Base-by-base conservation (phyloP, 495 filamentous ascomycete genomes). In the Pyrenula massariospora region DNA sequence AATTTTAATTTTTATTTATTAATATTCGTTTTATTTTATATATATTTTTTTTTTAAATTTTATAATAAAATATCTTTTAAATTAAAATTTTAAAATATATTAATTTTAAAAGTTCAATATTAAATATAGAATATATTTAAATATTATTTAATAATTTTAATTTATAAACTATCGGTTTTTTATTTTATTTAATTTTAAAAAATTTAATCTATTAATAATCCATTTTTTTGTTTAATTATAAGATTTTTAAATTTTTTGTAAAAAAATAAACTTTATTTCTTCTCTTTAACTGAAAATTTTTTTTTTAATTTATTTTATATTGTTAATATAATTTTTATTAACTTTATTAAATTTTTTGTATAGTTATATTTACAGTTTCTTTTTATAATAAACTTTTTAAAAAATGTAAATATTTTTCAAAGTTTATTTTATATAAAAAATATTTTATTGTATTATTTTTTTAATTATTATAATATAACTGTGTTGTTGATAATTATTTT, bases 241-340 rank as follows among this genome's bases (percentile, higher is more conserved):
- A 21, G 8, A 52, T 52, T 21, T 52, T 8, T 21, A 52, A 8
- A 52, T 52, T 52, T 52, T 52, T 5, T 10, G 20, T 21, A 52
- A 8, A 5, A 8, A 52, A 19, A 8, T 52, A 52, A 21, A 52
- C 20, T 52, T 52, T 10, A 20, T 52, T 52, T 8, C 20, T 52
- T 10, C 8, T 24, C 8, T 10, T 20, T 21, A 52, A 19, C 20
- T 8, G 5, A 8, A 21, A 10, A 21, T 10, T 21, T 52, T 52
- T 8, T 5, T 57, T 25, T 57, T 57, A 24, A 31, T 54, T 42
- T 25, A 53, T 57, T 42, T 8, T 5, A 24, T 52, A 20, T 52
- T 8, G 5, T 8, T 5, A 20, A 8, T 52, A 20, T 52, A 8
- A 5, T 21, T 5, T 8, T 8, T 52, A 20, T 52, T 52, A 21